These are phyloP conservation scores for Jaapia argillacea DNA, from an alignment of 768 basidiomycete species.

Conservation along the genomic window DNA sequence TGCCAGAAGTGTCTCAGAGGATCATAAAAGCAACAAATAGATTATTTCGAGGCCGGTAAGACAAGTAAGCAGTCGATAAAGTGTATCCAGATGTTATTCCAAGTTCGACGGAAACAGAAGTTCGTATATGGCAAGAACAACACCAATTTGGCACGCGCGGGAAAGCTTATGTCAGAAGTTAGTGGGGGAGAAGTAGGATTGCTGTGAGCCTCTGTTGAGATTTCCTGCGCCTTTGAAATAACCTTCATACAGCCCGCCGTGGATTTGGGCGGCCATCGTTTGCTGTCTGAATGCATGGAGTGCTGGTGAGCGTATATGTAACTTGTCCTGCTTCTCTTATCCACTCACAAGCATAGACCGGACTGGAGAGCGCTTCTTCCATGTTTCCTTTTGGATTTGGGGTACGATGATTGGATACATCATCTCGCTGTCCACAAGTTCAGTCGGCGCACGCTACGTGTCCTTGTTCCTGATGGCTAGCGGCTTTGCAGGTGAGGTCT, in stretches of 20 bases:
- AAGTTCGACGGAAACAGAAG: too few species aligned
- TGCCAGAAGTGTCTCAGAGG: too few species aligned
- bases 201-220: too few species aligned
- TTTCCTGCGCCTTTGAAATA: not conserved
- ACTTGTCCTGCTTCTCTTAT: not conserved
- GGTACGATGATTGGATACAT: slow-evolving; percentile 10
- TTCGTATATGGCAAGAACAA: too few species aligned
- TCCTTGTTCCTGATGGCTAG: slow-evolving; percentile 10
- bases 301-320: slow-evolving; percentile 5
- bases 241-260: slow-evolving; percentile 9
- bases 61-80: too few species aligned
- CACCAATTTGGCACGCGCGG: too few species aligned
- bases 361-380: slow-evolving; percentile 11
- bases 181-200: too few species aligned
- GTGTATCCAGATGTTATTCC: too few species aligned
- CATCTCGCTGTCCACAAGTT: slow-evolving; percentile 7
- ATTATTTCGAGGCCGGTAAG: too few species aligned
- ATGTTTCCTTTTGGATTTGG: slow-evolving; percentile 8
- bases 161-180: too few species aligned
- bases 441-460: slow-evolving; percentile 7
- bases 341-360: slow-evolving; percentile 2
- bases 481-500: slow-evolving; percentile 8
- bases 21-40: too few species aligned
- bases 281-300: slow-evolving; percentile 11
- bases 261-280: slow-evolving; percentile 10